Conservation (phyloP, 176 grass and related monocot genomes). For the Triticum monococcum region DNA sequence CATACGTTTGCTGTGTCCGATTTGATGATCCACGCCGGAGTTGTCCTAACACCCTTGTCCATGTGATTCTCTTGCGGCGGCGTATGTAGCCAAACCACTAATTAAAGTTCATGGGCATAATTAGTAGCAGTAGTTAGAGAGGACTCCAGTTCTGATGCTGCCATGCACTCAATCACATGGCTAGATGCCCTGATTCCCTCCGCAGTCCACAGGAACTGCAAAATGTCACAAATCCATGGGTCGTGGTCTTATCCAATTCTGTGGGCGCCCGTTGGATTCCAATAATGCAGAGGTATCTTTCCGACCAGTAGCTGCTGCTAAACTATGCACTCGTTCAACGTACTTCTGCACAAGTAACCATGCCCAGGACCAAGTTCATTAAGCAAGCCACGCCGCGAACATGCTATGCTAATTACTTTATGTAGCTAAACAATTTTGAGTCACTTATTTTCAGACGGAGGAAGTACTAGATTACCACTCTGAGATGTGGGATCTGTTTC, state of each 20-base stretch:
- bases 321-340: not conserved
- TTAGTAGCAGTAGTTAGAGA: not conserved
- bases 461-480: not conserved
- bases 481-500: not conserved
- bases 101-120: not conserved
- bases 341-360: not conserved
- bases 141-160: not conserved
- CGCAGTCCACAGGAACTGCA: not conserved
- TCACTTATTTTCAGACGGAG: no score
- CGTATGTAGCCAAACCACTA: not conserved
- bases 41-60: not conserved
- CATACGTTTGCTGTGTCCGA: no score
- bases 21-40: no score
- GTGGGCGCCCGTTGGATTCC: conserved; percentile 18
- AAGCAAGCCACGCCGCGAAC: not conserved
- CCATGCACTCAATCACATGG: conserved; percentile 18
- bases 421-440: no score
- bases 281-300: not conserved
- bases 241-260: conserved; percentile 2
- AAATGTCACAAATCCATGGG: conserved; percentile 9
- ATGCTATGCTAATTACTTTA: not conserved
- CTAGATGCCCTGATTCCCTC: conserved; percentile 8
- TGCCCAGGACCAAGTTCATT: not conserved
- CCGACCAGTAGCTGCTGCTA: not conserved
- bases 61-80: not conserved